Conservation (phyloP, 148 eudicot species). For the Amaranthus hypochondriacus region DNA sequence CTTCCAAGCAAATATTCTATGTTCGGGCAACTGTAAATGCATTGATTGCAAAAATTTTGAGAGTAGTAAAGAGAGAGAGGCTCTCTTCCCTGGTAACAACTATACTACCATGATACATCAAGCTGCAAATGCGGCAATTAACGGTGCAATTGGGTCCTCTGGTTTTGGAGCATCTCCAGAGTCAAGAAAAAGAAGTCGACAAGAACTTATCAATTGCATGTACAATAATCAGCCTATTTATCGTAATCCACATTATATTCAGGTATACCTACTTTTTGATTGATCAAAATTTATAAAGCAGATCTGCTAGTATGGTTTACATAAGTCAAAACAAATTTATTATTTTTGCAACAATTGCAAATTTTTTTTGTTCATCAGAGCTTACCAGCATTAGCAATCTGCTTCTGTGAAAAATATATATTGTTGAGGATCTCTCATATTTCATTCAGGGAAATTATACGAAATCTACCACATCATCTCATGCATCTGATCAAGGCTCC, state of each 20-base stretch:
- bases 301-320: not conserved
- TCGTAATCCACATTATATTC: conserved; percentile 24
- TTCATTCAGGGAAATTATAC: conserved; percentile 32
- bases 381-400: not conserved
- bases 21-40: conserved; percentile 79
- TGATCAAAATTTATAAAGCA: not conserved
- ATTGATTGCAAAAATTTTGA: conserved; percentile 77
- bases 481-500: conserved; percentile 24
- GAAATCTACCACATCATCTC: conserved; percentile 25
- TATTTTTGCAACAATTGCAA: not conserved
- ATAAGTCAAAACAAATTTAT: not conserved
- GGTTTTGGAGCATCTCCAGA: conserved; percentile 35
- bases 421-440: not conserved
- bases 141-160: conserved; percentile 44
- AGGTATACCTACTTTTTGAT: conserved; percentile 24
- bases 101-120: conserved; percentile 33
- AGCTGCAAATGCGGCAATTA: conserved; percentile 47
- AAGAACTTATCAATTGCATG: conserved; percentile 25
- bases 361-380: not conserved
- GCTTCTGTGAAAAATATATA: not conserved
- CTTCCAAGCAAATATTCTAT: conserved; percentile 70
- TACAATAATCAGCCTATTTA: conserved; percentile 25
- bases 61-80: conserved; percentile 68
- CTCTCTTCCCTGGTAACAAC: conserved; percentile 33
- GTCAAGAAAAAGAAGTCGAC: conserved; percentile 42